A percentile compares a stretch with the other conserved stretches of the same genome.
Evolutionary conservation across 495 filamentous ascomycete species (phyloP).

Genomic region (Penicillium flavigenum): DNA sequence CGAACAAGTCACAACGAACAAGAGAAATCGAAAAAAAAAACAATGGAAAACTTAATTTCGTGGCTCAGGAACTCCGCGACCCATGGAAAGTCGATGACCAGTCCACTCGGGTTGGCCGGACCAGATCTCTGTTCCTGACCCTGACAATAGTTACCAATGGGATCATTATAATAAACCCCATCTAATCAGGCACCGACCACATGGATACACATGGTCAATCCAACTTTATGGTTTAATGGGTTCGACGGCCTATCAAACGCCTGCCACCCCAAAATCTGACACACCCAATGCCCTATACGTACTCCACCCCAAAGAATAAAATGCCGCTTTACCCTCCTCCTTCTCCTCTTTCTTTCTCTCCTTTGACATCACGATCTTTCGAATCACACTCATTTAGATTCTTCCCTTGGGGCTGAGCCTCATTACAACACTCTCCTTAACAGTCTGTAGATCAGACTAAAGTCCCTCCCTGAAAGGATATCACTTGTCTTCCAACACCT

Average conservation of each 20-base stretch:
- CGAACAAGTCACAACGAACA: conserved; percentile 6
- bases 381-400: conserved; percentile 14
- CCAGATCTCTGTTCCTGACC: neutral
- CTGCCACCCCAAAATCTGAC: neutral
- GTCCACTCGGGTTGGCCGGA: conserved; percentile 13
- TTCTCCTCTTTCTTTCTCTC: neutral
- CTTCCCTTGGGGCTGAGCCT: conserved; percentile 9
- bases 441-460: conserved; percentile 15
- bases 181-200: conserved; percentile 5
- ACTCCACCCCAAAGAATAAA: conserved; percentile 7
- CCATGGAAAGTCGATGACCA: neutral
- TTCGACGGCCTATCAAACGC: neutral
- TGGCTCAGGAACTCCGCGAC: neutral
- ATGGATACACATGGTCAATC: conserved; percentile 7
- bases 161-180: neutral
- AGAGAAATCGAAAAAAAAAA: neutral
- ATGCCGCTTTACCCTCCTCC: conserved; percentile 6
- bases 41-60: neutral
- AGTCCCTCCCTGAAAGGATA: neutral
- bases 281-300: neutral
- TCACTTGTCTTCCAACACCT: conserved; percentile 1
- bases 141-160: conserved; percentile 1
- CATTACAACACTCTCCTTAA: conserved; percentile 6
- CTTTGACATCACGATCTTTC: conserved; percentile 9
- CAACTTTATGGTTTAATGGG: neutral